Evolutionary conservation across 1,139 yeast species (phyloP).

Genomic region (Hyphopichia burtonii): DNA sequence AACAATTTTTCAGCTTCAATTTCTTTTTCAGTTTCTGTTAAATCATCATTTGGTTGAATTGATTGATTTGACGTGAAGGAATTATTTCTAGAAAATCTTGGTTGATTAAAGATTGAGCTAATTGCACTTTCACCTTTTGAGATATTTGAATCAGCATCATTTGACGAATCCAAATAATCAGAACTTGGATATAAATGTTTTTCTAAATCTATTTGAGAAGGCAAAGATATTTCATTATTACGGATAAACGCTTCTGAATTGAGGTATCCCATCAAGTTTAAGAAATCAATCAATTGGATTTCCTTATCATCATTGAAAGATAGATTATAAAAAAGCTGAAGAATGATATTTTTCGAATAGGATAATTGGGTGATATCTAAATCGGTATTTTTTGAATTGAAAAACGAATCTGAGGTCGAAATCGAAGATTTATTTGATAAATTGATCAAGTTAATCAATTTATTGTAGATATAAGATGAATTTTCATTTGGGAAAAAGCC

Average conservation of each 20-base stretch:
- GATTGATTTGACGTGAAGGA: background rate
- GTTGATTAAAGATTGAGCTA: slow-evolving; percentile 1
- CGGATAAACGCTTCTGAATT: slow-evolving; percentile 16
- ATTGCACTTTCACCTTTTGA: background rate
- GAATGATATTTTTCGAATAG: slow-evolving; percentile 16
- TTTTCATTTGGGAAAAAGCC: slow-evolving; percentile 10
- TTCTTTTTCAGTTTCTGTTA: slow-evolving; percentile 55
- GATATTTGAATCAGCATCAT: background rate
- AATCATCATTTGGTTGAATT: slow-evolving; percentile 3
- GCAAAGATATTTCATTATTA: slow-evolving; percentile 14
- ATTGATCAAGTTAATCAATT: slow-evolving; percentile 11
- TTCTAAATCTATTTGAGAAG: slow-evolving; percentile 15
- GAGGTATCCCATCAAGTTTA: slow-evolving; percentile 24
- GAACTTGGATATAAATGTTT: slow-evolving; percentile 14
- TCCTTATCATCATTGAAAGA: slow-evolving; percentile 10
- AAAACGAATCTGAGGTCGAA: background rate
- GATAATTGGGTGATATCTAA: background rate
- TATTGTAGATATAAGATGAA: slow-evolving; percentile 10
- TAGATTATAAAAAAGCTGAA: slow-evolving; percentile 17
- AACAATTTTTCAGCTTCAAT: slow-evolving; percentile 52
- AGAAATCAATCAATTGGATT: slow-evolving; percentile 13
- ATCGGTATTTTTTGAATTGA: background rate
- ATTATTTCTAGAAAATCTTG: background rate
- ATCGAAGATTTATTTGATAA: slow-evolving; percentile 4
- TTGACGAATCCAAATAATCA: slow-evolving; percentile 22